Percentiles rank a stretch among this genome's conserved stretches.
These are phyloP conservation scores for Mimosa pudica DNA, from an alignment of 306 rosid genomes.

Conservation along the genomic window DNA sequence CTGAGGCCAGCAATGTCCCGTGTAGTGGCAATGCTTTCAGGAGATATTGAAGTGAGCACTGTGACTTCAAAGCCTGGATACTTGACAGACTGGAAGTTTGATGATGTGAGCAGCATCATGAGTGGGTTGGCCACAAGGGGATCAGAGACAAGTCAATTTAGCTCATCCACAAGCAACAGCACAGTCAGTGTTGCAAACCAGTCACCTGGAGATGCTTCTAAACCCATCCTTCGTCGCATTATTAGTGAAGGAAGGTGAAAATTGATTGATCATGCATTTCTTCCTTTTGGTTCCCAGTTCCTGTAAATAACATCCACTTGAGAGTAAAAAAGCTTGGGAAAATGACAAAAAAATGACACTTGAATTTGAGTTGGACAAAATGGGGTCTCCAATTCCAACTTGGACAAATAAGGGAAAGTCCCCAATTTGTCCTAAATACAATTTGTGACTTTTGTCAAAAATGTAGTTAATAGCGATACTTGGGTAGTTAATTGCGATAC, in stretches of 20 bases:
- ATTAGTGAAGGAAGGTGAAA: constrained; percentile 45
- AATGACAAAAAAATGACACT: too few relatives aligned
- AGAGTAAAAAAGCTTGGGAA: too few relatives aligned
- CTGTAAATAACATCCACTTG: neutral
- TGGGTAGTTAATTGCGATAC: too few relatives aligned
- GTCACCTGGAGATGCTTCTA: constrained; percentile 29
- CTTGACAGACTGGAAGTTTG: constrained; percentile 67
- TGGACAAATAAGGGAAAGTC: too few relatives aligned
- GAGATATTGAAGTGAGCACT: constrained; percentile 60
- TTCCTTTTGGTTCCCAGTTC: neutral
- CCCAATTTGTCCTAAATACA: too few relatives aligned
- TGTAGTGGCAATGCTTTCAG: constrained; percentile 75
- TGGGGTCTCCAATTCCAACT: too few relatives aligned
- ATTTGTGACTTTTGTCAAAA: too few relatives aligned
- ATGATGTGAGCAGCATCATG: constrained; percentile 41
- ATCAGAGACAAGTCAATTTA: constrained; percentile 34
- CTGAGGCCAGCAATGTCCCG: constrained; percentile 72
- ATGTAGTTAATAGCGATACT: too few relatives aligned
- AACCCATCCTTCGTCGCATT: constrained; percentile 32
- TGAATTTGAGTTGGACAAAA: too few relatives aligned
- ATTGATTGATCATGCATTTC: neutral
- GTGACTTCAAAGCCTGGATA: constrained; percentile 67
- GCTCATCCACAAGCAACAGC: constrained; percentile 43
- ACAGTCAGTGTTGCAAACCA: constrained; percentile 31
- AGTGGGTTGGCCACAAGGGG: constrained; percentile 36